Conservation (phyloP, 164 flowering plant genomes). For the Magnolia kwangsiensis region DNA sequence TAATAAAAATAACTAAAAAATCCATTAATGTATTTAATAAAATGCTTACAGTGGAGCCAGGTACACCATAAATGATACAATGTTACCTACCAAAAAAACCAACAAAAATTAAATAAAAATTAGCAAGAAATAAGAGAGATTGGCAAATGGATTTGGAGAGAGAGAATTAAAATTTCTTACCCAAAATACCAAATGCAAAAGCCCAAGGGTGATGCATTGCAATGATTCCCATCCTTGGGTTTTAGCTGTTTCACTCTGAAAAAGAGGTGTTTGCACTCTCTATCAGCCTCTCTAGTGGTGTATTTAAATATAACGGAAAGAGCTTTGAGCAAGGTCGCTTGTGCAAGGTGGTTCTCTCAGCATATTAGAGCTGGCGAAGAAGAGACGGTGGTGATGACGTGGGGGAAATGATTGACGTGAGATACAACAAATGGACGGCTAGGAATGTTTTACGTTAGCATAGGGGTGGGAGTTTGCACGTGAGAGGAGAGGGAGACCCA, state of each 20-base stretch:
- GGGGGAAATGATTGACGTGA: background rate
- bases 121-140: background rate
- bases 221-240: conserved; percentile 26
- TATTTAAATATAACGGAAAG: conserved; percentile 9
- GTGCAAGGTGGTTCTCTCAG: background rate
- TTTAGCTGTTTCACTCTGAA: conserved; percentile 16
- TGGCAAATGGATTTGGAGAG: background rate
- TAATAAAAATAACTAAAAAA: background rate
- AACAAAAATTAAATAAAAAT: conserved; percentile 4
- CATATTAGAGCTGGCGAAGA: background rate
- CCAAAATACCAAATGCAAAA: conserved; percentile 52
- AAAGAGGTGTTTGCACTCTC: background rate
- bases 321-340: conserved; percentile 1
- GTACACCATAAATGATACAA: conserved; percentile 60
- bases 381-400: background rate
- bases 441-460: conserved; percentile 1
- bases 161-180: conserved; percentile 19
- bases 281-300: background rate
- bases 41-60: conserved; percentile 66
- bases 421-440: background rate
- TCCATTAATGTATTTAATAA: background rate
- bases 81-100: conserved; percentile 38
- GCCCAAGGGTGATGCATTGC: conserved; percentile 24
- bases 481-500: background rate
- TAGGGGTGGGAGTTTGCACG: conserved; percentile 1